Base-by-base conservation (phyloP, 2,329 filamentous ascomycete species). In the Fusarium poae region DNA sequence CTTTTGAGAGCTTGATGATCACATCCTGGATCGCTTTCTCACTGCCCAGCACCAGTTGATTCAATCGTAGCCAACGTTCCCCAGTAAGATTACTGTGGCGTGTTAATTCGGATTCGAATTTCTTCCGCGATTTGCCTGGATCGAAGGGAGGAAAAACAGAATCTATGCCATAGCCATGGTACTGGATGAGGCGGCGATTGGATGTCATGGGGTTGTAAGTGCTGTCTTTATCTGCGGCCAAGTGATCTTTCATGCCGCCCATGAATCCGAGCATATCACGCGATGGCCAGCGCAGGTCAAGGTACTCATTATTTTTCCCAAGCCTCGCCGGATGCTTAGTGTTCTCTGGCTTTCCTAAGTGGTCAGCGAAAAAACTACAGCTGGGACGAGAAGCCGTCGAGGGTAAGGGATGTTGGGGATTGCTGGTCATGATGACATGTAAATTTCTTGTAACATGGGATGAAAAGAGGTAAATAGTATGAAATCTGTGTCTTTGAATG, bases 81-180 rank as follows among this genome's bases (percentile, higher is more conserved):
- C 54, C 48, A 23, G 54, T 35, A 27, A 67, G 18, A 8, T 5
- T 20, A 13, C 25, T 16, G 10, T 32, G 44, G 16, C 21, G 53
- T 12, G 16, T 16, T 13, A 57, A 29, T 12, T 57, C 43, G 34
- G 27, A 13, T 25, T 43, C 42, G 8, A 68, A 43, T 15, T 59
- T 32, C 16, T 20, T 10, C 2, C 42, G 25, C 25, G 52, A 15
- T 25, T 30, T 43, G 16, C 62, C 57, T 29, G 69, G 62, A 18
- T 72, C 56, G n/a, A 62, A 34, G 3, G 68, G 62, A 16, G 69
- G 69, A 65, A 65, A 72, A 15, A 57, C 55, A 20, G 62, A 43
- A 32, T 44, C 35, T 49, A 20, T 39, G 7, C 58, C 69, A 30
- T 59, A 58, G 7, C 56, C 54, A 35, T 20, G 6, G n/a, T 6